Conservation (phyloP, 2,329 filamentous ascomycete genomes). For the Colletotrichum australisinense region DNA sequence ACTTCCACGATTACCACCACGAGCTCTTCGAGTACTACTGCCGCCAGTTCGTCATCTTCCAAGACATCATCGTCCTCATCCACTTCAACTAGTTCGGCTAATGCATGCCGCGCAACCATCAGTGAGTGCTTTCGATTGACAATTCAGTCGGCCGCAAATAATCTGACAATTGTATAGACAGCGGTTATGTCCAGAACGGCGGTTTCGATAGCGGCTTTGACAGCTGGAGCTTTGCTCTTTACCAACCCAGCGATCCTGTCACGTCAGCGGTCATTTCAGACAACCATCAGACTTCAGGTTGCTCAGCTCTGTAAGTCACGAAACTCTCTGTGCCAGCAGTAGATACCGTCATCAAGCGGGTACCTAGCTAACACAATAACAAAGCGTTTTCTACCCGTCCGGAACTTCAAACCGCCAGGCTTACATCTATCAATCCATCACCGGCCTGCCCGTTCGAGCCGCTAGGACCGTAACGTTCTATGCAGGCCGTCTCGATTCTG, state of each 20-base stretch:
- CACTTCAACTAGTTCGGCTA: background rate
- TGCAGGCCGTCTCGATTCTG: too few relatives aligned
- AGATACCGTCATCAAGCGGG: background rate
- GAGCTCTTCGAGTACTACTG: background rate
- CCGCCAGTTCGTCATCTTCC: background rate
- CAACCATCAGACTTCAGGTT: background rate
- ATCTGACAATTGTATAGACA: too few relatives aligned
- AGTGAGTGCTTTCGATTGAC: background rate
- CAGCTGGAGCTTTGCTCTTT: background rate
- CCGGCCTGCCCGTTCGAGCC: too few relatives aligned
- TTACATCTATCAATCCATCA: too few relatives aligned
- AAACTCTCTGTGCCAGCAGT: background rate
- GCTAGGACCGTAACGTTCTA: too few relatives aligned
- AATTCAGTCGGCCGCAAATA: too few relatives aligned
- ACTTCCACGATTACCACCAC: too few relatives aligned
- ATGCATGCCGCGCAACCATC: background rate
- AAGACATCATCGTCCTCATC: background rate
- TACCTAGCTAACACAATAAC: background rate
- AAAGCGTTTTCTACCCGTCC: background rate
- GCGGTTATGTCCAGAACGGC: background rate
- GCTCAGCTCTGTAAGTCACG: background rate
- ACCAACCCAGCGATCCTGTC: background rate
- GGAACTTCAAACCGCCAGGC: too few relatives aligned
- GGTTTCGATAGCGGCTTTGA: background rate
- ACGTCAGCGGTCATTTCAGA: background rate